These are phyloP conservation scores for Aspergillus sclerotiicarbonarius DNA, from an alignment of 495 filamentous ascomycete species.

Conservation along the genomic window DNA sequence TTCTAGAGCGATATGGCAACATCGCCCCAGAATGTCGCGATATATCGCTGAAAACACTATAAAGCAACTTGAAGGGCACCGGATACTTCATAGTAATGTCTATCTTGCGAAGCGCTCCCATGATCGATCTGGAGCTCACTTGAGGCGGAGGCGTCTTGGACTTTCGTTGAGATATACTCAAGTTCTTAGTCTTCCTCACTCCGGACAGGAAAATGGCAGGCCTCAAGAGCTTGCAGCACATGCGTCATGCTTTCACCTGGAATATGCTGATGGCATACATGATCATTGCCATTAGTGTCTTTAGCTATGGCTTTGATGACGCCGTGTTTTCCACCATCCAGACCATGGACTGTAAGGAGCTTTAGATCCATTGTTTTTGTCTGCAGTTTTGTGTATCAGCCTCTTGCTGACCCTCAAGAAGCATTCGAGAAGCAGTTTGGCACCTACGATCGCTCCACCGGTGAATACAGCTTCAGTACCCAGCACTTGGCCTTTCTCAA, in stretches of 20 bases:
- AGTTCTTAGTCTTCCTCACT: neutral
- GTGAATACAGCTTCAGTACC: neutral
- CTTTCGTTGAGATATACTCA: neutral
- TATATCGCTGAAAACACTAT: neutral
- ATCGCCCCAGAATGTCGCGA: neutral
- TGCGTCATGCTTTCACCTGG: neutral
- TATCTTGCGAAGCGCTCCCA: neutral
- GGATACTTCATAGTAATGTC: neutral
- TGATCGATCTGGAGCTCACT: neutral
- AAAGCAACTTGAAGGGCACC: neutral
- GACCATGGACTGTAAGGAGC: neutral
- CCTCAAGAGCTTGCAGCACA: neutral
- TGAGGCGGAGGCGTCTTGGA: neutral
- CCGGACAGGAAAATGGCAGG: neutral
- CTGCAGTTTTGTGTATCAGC: neutral
- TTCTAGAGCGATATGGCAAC: neutral
- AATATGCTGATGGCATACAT: slow-evolving; percentile 1
- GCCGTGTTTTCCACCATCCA: neutral
- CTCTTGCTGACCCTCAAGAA: neutral
- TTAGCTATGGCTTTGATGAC: slow-evolving; percentile 1
- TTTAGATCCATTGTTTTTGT: neutral
- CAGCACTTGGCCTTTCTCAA: neutral
- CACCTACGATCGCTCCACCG: neutral
- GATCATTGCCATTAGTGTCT: neutral
- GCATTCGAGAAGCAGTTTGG: neutral